Base-by-base conservation (phyloP, 352 stramenopile genomes). In the Phytophthora constricta region DNA sequence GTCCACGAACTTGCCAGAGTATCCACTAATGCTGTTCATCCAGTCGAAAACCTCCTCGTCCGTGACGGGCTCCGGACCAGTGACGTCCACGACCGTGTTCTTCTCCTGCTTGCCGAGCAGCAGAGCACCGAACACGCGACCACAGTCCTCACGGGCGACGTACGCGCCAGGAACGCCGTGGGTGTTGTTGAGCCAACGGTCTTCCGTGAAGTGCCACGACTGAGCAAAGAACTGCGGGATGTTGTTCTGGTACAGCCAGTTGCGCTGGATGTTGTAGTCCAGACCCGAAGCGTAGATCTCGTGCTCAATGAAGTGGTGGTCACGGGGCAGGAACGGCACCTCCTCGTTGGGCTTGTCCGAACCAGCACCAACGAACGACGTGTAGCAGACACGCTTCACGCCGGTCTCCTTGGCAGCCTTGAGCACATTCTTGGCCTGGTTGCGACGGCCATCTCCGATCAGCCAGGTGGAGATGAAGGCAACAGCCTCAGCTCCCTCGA, bases 101-200 rank as follows among this genome's bases (percentile, higher is more conserved):
- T 58, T 58, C 37, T 66, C 58, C 27, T 59, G 48, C 58, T 66
- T 66, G 5, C 45, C 34, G 16, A 53, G 42, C 25, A 53, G 39
- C 14, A 46, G 46, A 33, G 49, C 43, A 13, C 41, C 65, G 1
- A 67, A 27, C 4, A 78, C 58, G 19, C 58, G 63, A 19, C 64
- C 45, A 27, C 64, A 76, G 22, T 57, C 59, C 9, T 62, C 54
- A 25, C 48, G 59, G 14, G 58, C 42, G 7, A 68, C 53, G 51
- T 55, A 72, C 0, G 50, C 43, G 9, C 62, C 62, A n/a, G 33
- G 47, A 11, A 45, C 42, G 46, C 50, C 54, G 26, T 53, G 41
- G 41, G 26, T 62, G 41, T 62, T 62, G 23, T 19, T 27, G 17
- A 62, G 54, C 42, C 53, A 61, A 16, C 48, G 33, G 53, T 61